Base-by-base conservation (phyloP, 2,329 filamentous ascomycete genomes). In the Lasiodiplodia citricola region DNA sequence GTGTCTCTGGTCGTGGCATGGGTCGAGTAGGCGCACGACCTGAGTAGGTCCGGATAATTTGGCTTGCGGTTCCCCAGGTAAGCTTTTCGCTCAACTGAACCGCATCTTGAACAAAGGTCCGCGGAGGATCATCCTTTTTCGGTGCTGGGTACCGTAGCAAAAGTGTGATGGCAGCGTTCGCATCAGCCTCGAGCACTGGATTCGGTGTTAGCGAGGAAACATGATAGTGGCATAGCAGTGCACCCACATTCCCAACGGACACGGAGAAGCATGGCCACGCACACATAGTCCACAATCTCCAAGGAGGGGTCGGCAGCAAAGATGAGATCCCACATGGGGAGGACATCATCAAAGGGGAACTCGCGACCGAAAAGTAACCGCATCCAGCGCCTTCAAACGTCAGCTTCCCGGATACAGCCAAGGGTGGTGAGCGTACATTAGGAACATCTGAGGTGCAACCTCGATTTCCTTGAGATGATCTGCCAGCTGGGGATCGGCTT, bases 361-460 rank as follows among this genome's bases (percentile, higher is more conserved):
- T 99, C 96, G 72, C 96, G 88, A 60, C 95, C 94, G 76, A 98
- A 98, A 0, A 99, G 82, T 0, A 99, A 87, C 35, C 96, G 89
- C 69, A 98, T 92, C 96, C 96, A 99, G 68, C 96, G 93, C 71
- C 92, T 94, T 52, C 18, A 18, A 47, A 28, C 11, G 51, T 80
- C 62, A 79, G 77, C 31, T 41, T 16, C 7, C 56, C 44, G 37
- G 16, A 21, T 14, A 38, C 23, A 16, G 25, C 38, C 21, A 35
- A 56, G 57, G 10, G 38, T 4, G 8, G 44, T 13, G 21, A 66
- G 77, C 87, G 79, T 81, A 96, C 92, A 98, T 96, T 28, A 98
- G 83, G 76, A 98, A 99, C 63, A 99, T 95, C 75, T 99, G 96
- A 1, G 96, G 96, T n/a, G 97, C 82, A 70, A 99, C 90, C 70